These are phyloP conservation scores for Ophiostoma ips DNA, from an alignment of 2,329 filamentous ascomycete species.

Conservation along the genomic window DNA sequence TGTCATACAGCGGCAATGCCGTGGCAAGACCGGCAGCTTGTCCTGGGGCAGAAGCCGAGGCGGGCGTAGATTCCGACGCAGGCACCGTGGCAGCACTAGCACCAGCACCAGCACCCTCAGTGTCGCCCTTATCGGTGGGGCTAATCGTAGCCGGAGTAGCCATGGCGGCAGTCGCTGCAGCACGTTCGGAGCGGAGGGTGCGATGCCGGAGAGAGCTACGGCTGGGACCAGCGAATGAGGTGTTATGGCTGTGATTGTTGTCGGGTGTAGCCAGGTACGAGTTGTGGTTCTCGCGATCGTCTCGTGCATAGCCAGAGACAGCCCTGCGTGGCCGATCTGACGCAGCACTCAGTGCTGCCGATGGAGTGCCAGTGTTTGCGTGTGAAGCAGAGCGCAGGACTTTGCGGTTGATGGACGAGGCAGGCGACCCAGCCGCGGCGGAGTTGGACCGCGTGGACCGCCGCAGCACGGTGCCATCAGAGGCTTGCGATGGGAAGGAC, in stretches of 20 bases:
- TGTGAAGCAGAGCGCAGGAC: constrained; percentile 17
- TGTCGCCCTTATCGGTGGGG: neutral
- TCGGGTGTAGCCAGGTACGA: constrained; percentile 42
- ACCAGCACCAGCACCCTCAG: neutral
- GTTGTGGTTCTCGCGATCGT: neutral
- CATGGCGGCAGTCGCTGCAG: constrained; percentile 6
- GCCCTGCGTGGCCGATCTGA: constrained; percentile 28
- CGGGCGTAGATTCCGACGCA: neutral
- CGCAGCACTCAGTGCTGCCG: constrained; percentile 19
- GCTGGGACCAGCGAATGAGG: constrained; percentile 13
- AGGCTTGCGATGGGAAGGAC: neutral
- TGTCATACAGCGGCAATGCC: constrained; percentile 28
- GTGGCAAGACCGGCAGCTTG: constrained; percentile 13
- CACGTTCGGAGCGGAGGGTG: constrained; percentile 26
- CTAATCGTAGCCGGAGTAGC: neutral
- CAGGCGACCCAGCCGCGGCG: constrained; percentile 20
- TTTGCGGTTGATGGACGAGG: constrained; percentile 19
- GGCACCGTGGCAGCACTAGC: neutral
- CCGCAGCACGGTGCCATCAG: constrained; percentile 18
- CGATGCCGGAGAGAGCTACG: constrained; percentile 27
- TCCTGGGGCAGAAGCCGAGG: neutral
- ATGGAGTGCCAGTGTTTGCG: constrained; percentile 15
- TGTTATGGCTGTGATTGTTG: constrained; percentile 16
- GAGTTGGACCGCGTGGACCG: constrained; percentile 21
- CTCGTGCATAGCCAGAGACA: constrained; percentile 13